phyloP scores from a whole-genome alignment of 495 filamentous ascomycete genomes.

The Podospora pseudocomata region DNA sequence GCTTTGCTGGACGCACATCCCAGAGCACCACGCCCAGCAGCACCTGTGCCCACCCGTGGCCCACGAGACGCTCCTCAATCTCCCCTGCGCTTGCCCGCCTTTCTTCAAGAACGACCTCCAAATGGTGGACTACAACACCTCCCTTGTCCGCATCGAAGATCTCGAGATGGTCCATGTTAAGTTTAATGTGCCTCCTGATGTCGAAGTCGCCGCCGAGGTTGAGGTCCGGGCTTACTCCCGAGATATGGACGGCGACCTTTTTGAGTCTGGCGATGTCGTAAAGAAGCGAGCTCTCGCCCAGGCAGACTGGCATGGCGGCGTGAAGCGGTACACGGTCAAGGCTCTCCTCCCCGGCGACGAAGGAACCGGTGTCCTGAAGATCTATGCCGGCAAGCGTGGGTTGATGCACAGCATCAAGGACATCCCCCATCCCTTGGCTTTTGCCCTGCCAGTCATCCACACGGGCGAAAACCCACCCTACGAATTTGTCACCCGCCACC shows the following conservation, averaged over 20 bases:
- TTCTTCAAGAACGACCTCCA: constrained; percentile 79
- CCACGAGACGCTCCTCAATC: constrained; percentile 74
- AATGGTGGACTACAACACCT: constrained; percentile 89
- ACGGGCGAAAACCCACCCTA: constrained; percentile 88
- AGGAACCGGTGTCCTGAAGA: constrained; percentile 78
- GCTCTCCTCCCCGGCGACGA: constrained; percentile 87
- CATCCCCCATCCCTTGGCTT: constrained; percentile 85
- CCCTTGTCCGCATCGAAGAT: constrained; percentile 77
- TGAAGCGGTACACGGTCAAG: constrained; percentile 90
- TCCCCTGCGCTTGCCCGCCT: constrained; percentile 79
- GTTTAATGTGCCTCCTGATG: constrained; percentile 77
- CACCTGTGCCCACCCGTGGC: constrained; percentile 87
- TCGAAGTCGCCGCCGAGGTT: constrained; percentile 91
- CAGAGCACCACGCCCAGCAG: constrained; percentile 77
- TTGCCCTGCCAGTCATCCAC: constrained; percentile 88
- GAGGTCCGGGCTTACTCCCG: constrained; percentile 74
- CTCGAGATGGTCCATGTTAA: constrained; percentile 89
- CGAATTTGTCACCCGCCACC: constrained; percentile 88
- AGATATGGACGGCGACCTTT: constrained; percentile 86
- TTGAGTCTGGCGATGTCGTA: constrained; percentile 84
- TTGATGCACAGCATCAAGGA: constrained; percentile 94
- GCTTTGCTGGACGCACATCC: constrained; percentile 92
- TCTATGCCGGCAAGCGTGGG: constrained; percentile 90
- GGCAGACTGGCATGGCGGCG: constrained; percentile 81
- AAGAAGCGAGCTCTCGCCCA: constrained; percentile 85